Conservation (phyloP, 371 early-diverging fungal genomes). For the Lichtheimia hyalospora region DNA sequence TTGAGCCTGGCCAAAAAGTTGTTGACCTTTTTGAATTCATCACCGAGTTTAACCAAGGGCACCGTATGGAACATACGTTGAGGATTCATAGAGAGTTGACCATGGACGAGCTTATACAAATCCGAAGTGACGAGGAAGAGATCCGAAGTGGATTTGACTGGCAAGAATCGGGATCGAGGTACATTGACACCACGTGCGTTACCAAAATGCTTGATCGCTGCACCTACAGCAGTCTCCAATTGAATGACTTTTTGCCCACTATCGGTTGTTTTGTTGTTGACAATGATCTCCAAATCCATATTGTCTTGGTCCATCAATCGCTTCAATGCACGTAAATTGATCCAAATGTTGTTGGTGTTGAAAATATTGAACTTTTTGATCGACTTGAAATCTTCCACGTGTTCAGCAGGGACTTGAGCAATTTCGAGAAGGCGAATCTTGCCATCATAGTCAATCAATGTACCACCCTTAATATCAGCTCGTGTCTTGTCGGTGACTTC, state of each 20-base stretch:
- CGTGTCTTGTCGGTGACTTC: constrained; percentile 99
- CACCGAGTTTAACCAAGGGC: constrained; percentile 96
- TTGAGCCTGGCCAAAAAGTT: constrained; percentile 76
- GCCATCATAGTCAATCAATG: constrained; percentile 97
- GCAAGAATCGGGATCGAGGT: constrained; percentile 97
- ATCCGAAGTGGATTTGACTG: constrained; percentile 99
- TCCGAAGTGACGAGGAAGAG: constrained; percentile 97
- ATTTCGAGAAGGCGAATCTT: constrained; percentile 96
- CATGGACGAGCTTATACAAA: constrained; percentile 91
- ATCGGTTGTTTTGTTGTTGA: constrained; percentile 91
- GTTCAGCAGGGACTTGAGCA: constrained; percentile 98
- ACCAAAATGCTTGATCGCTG: constrained; percentile 98
- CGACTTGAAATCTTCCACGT: constrained; percentile 98
- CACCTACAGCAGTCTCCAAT: constrained; percentile 99
- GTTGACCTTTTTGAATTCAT: constrained; percentile 96
- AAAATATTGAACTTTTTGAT: constrained; percentile 99
- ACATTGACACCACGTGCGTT: constrained; percentile 98
- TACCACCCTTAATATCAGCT: constrained; percentile 99
- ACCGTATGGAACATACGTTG: constrained; percentile 89
- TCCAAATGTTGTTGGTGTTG: constrained; percentile 99
- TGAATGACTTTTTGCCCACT: constrained; percentile 96
- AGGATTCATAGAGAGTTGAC: constrained; percentile 89
- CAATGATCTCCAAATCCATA: constrained; percentile 96
- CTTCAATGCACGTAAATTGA: constrained; percentile 96
- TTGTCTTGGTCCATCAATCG: constrained; percentile 83